Percentiles rank a stretch among this genome's conserved stretches.
phyloP scores from a whole-genome alignment of 257 asterid genomes.

The Phtheirospermum japonicum region DNA sequence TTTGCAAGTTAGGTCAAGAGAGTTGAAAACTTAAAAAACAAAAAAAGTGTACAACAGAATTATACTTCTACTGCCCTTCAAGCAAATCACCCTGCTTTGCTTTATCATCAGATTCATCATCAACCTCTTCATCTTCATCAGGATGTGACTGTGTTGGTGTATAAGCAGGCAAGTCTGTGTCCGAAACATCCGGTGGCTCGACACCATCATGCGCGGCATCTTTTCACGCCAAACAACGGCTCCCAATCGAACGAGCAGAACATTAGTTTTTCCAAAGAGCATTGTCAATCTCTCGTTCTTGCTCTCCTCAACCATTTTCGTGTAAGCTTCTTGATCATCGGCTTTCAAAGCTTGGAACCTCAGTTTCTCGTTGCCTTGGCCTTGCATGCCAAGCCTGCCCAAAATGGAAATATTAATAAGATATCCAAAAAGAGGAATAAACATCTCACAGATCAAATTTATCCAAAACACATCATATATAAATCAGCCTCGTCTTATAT shows the following conservation, averaged over 20 bases:
- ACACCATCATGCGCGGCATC: constrained; percentile 81
- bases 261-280: constrained; percentile 97
- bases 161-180: constrained; percentile 50
- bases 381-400: no score
- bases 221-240: constrained; percentile 99
- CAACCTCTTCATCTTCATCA: no score
- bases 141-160: no score
- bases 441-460: constrained; percentile 9
- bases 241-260: constrained; percentile 83
- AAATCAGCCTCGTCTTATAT: no score
- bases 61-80: no score
- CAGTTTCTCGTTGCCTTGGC: constrained; percentile 92
- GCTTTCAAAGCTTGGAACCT: constrained; percentile 98
- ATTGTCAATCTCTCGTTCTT: constrained; percentile 89
- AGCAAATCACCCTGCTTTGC: no score
- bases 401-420: constrained; percentile 17
- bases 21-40: no score
- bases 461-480: no score
- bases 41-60: no score
- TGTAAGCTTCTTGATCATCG: constrained; percentile 99
- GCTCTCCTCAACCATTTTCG: constrained; percentile 99
- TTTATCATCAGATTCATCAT: no score
- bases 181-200: constrained; percentile 60
- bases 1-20: no score
- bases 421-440: constrained; percentile 19